These are phyloP conservation scores for Pseudogymnoascus sp. DNA, from an alignment of 2,329 filamentous ascomycete genomes.

Conservation along the genomic window DNA sequence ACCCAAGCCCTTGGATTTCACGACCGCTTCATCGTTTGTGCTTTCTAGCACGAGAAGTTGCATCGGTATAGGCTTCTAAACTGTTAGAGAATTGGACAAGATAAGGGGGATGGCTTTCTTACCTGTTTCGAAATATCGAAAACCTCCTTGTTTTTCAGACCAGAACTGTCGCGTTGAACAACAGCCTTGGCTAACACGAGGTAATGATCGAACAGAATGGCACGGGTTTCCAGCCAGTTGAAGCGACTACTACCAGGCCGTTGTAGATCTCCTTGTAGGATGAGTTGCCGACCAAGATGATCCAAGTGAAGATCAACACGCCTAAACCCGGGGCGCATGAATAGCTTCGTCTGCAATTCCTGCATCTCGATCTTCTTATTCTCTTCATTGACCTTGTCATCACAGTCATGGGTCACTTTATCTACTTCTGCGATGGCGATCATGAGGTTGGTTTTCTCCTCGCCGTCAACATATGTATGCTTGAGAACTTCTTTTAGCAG, in stretches of 20 bases:
- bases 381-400: conserved; percentile 86
- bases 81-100: neutral
- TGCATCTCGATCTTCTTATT: conserved; percentile 82
- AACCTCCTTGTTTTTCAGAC: conserved; percentile 64
- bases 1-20: conserved; percentile 54
- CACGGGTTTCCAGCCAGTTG: conserved; percentile 88
- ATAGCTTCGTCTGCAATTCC: conserved; percentile 74
- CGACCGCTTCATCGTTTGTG: conserved; percentile 81
- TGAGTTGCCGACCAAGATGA: conserved; percentile 83
- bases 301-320: conserved; percentile 81
- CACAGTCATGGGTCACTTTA: conserved; percentile 79
- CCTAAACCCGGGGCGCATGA: conserved; percentile 80
- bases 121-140: conserved; percentile 92
- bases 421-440: conserved; percentile 90
- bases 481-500: conserved; percentile 75
- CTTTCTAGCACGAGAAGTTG: conserved; percentile 88
- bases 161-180: conserved; percentile 56
- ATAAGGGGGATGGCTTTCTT: conserved; percentile 25
- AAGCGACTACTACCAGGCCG: conserved; percentile 83
- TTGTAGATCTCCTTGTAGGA: conserved; percentile 82
- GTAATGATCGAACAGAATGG: conserved; percentile 92
- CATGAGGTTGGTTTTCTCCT: conserved; percentile 78
- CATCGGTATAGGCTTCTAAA: conserved; percentile 78
- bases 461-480: conserved; percentile 73
- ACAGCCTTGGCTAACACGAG: conserved; percentile 81